Evolutionary conservation across 345 rosid species (phyloP), one percentile per base, ranked within the genome.

Genomic region (Turnera subulata): DNA sequence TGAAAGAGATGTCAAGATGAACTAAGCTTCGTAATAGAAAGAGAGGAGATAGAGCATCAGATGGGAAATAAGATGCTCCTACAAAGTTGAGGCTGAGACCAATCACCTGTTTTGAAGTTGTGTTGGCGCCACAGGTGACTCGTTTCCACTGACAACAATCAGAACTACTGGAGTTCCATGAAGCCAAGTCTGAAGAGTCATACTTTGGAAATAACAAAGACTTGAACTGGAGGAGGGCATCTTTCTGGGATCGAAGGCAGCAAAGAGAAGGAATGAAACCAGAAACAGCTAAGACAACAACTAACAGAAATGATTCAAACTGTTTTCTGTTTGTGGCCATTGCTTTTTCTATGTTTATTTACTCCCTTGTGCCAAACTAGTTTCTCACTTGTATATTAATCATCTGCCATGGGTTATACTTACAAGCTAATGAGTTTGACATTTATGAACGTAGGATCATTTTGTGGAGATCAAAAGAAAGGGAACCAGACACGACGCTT

Each of bases 161-260:
- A 29, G 8, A 8, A 2, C 59, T 43, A 37, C 38, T 54, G 23
- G 56, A 39, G 46, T 61, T 62, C 72, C 62, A 66, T 2, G 55
- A 62, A n/a, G 22, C 44, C 4, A 66, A 43, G 21, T 43, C 1
- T 61, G 26, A 52, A 16, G 21, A 18, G 33, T 18, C 45, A 4
- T 11, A 11, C n/a, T 55, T 61, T 55, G 39, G 38, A 16, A 56
- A 10, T 1, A 57, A 38, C 1, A 52, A 20, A 19, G 42, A n/a
- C 22, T 61, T 72, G 62, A 72, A 62, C 16, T 66, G 65, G 38
- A 62, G 61, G 46, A 72, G 65, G 14, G 64, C 65, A 38, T 50
- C 61, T 43, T 50, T 59, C 37, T 72, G 65, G 33, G 61, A 55
- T 22, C 46, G 40, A 37, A 49, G 54, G 54, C 72, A 66, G 11